These are phyloP conservation scores for Clavispora fructus DNA, from an alignment of 805 yeast genomes.

Conservation along the genomic window DNA sequence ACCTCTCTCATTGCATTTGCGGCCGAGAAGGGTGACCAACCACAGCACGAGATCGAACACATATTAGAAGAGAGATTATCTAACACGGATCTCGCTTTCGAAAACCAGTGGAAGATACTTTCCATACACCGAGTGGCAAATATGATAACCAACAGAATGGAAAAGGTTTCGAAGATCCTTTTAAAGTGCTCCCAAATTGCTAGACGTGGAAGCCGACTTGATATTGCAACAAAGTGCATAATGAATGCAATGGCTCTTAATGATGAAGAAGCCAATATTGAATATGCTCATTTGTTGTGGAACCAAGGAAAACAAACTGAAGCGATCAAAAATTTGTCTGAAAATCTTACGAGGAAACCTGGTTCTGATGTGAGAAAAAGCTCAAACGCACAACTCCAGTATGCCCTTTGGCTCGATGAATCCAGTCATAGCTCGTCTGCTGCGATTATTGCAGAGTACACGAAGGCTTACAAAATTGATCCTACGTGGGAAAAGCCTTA, in stretches of 20 bases:
- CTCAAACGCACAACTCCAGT: conserved; percentile 59
- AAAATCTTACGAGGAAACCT: conserved; percentile 25
- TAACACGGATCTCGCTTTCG: conserved; percentile 43
- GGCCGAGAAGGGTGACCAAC: conserved; percentile 5
- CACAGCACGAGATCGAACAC: conserved; percentile 11
- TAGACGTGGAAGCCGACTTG: conserved; percentile 61
- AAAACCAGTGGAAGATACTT: conserved; percentile 53
- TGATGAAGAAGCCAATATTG: conserved; percentile 52
- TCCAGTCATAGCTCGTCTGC: conserved; percentile 79
- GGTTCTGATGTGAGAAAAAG: conserved; percentile 14
- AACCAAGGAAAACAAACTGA: conserved; percentile 81
- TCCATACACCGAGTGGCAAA: conserved; percentile 52
- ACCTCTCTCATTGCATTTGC: conserved; percentile 20
- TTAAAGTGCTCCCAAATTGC: conserved; percentile 59
- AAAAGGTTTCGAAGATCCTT: conserved; percentile 45
- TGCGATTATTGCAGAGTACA: conserved; percentile 66
- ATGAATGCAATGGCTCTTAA: conserved; percentile 50
- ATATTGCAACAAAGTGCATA: conserved; percentile 64
- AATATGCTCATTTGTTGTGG: conserved; percentile 82
- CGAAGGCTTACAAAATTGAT: conserved; percentile 49
- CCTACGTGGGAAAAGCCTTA: conserved; percentile 71
- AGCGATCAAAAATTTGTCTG: conserved; percentile 64
- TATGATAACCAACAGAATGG: conserved; percentile 19
- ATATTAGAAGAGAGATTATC: conserved; percentile 24
- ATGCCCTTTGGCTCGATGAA: conserved; percentile 82